Base-by-base conservation (phyloP, 1,284 basidiomycete genomes). In the Sanghuangporus sanghuang region DNA sequence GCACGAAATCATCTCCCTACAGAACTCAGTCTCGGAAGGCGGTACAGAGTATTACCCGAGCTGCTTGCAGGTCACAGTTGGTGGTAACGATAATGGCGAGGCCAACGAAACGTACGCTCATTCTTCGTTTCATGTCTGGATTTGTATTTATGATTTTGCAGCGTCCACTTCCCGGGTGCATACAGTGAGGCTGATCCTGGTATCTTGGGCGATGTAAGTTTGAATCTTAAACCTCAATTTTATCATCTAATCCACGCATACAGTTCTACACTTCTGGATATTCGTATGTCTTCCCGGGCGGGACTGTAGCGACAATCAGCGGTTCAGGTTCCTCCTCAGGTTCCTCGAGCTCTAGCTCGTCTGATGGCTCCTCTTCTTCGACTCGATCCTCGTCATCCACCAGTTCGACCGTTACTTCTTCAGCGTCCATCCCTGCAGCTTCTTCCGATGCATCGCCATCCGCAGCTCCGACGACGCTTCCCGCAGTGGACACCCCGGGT, bases 11-110 rank as follows among this genome's bases (percentile, higher is more conserved):
- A 85, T 91, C 70, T 82, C 86, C 8, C 81, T 90, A 14, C 89
- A 91, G 67, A 77, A 82, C 46, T 88, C 80, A 14, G 71, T 70
- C 52, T 64, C 70, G 1, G 2, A 55, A 0, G 82, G 83, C 5
- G 85, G 84, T n/a, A 87, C 86, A 14, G 88, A 90, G 74, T 90
- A 87, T 76, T 91, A 90, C 71, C 84, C 85, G 0, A 83, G 80
- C 18, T 91, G 89, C 71, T 72, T 81, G 5, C 89, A 90, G 70
- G 68, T 91, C 62, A 76, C 68, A 18, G 75, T 91, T 49, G 76
- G 77, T 1, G 87, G 86, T 40, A 78, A 72, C 21, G 80, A 78
- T 9, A 78, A 73, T 11, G 83, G 81, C 40, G 70, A 65, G 0
- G 79, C 85, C 0, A 69, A 71, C 66, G 79, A 83, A 62, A 79